These are phyloP conservation scores for Melocanna baccifera DNA, from an alignment of 176 grass and related monocot genomes.

Conservation along the genomic window DNA sequence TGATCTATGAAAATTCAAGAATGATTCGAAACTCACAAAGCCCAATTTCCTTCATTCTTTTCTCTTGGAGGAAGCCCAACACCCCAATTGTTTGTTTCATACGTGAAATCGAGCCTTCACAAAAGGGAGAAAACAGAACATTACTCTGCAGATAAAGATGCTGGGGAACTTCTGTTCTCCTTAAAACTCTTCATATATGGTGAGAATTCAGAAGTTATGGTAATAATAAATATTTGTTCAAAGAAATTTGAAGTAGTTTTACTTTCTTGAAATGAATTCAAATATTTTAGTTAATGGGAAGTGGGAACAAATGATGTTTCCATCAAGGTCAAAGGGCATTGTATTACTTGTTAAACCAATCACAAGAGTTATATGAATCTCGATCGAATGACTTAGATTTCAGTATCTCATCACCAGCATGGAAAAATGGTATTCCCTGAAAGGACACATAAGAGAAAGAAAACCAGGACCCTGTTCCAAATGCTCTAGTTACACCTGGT, in stretches of 20 bases:
- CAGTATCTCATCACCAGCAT: slow-evolving; percentile 91
- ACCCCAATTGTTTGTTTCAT: slow-evolving; percentile 94
- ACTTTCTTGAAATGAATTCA: neutral
- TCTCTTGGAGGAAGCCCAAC: slow-evolving; percentile 87
- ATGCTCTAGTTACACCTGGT: neutral
- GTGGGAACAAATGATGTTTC: slow-evolving; percentile 13
- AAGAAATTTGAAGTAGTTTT: neutral
- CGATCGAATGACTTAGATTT: slow-evolving; percentile 93
- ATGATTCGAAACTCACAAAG: slow-evolving; percentile 50
- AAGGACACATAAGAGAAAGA: slow-evolving; percentile 1
- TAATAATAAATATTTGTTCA: neutral
- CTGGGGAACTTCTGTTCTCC: neutral
- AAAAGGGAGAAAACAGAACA: slow-evolving; percentile 31
- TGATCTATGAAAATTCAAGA: neutral
- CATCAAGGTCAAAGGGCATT: slow-evolving; percentile 1
- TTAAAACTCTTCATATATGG: slow-evolving; percentile 10
- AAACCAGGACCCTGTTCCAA: neutral
- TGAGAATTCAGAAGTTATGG: neutral
- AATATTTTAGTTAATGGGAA: neutral
- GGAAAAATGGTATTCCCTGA: slow-evolving; percentile 94
- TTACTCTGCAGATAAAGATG: slow-evolving; percentile 10
- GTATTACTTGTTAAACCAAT: slow-evolving; percentile 95
- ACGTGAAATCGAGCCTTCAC: slow-evolving; percentile 83
- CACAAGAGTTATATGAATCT: slow-evolving; percentile 93
- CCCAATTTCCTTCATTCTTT: slow-evolving; percentile 88